Conservation (phyloP, 495 filamentous ascomycete species). For the Hypoxylon fragiforme region DNA sequence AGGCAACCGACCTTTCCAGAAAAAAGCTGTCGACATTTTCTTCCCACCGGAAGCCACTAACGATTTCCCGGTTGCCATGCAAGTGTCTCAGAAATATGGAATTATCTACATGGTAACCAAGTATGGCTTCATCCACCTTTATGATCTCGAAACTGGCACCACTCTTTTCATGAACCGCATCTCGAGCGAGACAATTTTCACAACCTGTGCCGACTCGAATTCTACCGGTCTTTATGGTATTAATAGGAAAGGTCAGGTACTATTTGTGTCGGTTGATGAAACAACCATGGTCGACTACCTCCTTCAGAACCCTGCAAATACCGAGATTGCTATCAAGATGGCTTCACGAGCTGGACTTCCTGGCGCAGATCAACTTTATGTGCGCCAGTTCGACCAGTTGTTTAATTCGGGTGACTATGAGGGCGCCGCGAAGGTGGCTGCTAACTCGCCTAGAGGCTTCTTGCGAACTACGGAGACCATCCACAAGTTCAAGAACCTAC, state of each 20-base stretch:
- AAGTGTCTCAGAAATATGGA: constrained; percentile 93
- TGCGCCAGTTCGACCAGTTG: constrained; percentile 87
- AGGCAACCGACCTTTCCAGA: constrained; percentile 81
- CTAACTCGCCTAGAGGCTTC: constrained; percentile 95
- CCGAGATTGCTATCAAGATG: constrained; percentile 88
- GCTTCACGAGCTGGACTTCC: constrained; percentile 91
- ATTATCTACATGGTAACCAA: constrained; percentile 97
- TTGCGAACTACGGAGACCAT: constrained; percentile 91
- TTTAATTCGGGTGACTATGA: constrained; percentile 73
- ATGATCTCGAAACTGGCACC: constrained; percentile 94
- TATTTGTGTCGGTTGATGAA: constrained; percentile 92
- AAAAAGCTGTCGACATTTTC: constrained; percentile 96
- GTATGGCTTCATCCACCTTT: constrained; percentile 98
- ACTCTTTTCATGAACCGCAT: constrained; percentile 99
- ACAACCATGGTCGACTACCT: constrained; percentile 88
- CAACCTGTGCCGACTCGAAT: constrained; percentile 80
- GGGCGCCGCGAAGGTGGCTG: constrained; percentile 92
- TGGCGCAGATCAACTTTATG: constrained; percentile 92
- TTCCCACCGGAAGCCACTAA: constrained; percentile 93
- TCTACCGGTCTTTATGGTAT: constrained; percentile 90
- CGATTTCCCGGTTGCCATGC: constrained; percentile 98
- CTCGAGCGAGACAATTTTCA: constrained; percentile 98
- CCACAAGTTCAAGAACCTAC: constrained; percentile 87
- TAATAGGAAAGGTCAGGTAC: constrained; percentile 94
- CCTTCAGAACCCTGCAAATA: constrained; percentile 91